A percentile compares a stretch with the other conserved stretches of the same genome.
Evolutionary conservation across 2,329 filamentous ascomycete species (phyloP).

Genomic region (Clonostachys rhizophaga): DNA sequence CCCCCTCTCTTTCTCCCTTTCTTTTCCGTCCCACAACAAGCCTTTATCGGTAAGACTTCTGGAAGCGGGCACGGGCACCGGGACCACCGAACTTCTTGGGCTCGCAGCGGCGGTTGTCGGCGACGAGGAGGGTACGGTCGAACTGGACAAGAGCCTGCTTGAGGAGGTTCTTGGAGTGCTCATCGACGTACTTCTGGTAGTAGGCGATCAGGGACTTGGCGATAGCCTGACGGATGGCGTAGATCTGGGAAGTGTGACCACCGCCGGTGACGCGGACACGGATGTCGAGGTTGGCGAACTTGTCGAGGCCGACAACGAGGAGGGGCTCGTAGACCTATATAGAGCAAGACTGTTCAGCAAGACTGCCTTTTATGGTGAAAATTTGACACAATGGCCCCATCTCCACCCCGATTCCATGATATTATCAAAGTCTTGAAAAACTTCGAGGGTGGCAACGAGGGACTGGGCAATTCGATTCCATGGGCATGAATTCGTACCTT

Average conservation of each 20-base stretch:
- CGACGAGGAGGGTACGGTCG: constrained; percentile 95
- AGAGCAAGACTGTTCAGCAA: background rate
- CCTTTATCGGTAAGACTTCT: constrained; percentile 97
- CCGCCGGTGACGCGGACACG: constrained; percentile 93
- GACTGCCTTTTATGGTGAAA: too few species aligned
- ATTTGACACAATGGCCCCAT: too few species aligned
- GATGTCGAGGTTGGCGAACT: constrained; percentile 96
- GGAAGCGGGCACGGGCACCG: constrained; percentile 93
- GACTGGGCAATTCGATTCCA: too few species aligned
- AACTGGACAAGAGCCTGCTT: constrained; percentile 96
- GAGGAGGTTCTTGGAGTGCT: constrained; percentile 99
- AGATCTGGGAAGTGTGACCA: constrained; percentile 96
- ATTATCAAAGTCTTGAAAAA: too few species aligned
- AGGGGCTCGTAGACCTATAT: constrained; percentile 92
- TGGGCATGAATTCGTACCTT: constrained; percentile 57
- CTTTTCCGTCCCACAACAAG: constrained; percentile 4
- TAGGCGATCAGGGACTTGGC: constrained; percentile 75
- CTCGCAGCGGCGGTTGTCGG: constrained; percentile 98
- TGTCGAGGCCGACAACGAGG: constrained; percentile 94
- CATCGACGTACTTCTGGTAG: constrained; percentile 99
- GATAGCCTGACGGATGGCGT: constrained; percentile 98
- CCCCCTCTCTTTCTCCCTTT: constrained; percentile 8
- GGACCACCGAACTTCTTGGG: constrained; percentile 97
- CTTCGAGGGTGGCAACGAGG: too few species aligned
- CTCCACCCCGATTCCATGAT: too few species aligned